These are phyloP conservation scores for Salvia sclarea DNA, from an alignment of 305 asterid genomes.

Conservation along the genomic window DNA sequence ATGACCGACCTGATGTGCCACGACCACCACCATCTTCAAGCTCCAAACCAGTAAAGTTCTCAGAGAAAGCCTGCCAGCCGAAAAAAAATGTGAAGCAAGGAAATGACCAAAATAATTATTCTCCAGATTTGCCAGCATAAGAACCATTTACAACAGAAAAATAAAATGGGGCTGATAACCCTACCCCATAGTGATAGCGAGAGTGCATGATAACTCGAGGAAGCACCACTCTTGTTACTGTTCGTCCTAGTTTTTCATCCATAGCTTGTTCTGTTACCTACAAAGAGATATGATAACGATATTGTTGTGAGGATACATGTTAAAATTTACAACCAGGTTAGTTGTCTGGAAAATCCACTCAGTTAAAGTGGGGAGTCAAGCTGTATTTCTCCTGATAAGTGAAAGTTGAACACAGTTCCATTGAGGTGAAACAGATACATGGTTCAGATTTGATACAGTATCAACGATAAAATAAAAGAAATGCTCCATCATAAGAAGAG, in stretches of 20 bases:
- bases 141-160: constrained; percentile 1
- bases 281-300: constrained; percentile 16
- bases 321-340: not conserved
- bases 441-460: not conserved
- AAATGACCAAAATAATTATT: constrained; percentile 1
- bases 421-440: not conserved
- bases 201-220: constrained; percentile 97
- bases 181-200: constrained; percentile 93
- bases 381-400: not conserved
- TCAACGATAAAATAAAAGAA: not conserved
- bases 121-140: not conserved
- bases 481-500: too few species aligned
- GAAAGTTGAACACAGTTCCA: not conserved
- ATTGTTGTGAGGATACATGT: not conserved
- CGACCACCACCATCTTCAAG: constrained; percentile 99
- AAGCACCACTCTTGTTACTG: constrained; percentile 89
- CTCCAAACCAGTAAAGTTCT: constrained; percentile 96
- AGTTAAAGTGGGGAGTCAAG: not conserved
- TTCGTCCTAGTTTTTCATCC: constrained; percentile 92
- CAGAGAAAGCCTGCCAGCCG: constrained; percentile 78
- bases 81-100: constrained; percentile 14
- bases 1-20: constrained; percentile 85
- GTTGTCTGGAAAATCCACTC: not conserved
- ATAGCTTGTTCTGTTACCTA: constrained; percentile 82
- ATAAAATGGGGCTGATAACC: not conserved